Conservation (phyloP, 106 monocot species). For the Platanthera guangdongensis region DNA sequence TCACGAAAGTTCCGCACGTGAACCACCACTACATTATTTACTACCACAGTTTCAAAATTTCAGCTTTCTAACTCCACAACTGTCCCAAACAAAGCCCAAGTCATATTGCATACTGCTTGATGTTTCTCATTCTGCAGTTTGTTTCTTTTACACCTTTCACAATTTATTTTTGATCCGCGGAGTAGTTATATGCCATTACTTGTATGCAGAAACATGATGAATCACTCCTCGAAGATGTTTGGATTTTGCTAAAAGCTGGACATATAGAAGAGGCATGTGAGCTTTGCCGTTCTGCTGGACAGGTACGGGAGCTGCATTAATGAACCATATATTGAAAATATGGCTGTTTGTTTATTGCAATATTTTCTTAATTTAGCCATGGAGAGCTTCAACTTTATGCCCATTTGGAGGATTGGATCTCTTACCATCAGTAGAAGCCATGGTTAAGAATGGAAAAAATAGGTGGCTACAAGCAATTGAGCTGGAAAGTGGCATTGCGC, state of each 20-base stretch:
- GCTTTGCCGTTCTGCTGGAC: conserved; percentile 92
- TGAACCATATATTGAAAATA: not conserved
- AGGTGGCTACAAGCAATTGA: conserved; percentile 84
- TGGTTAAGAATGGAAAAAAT: conserved; percentile 59
- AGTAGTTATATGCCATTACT: not conserved
- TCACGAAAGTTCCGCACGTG: too few species aligned
- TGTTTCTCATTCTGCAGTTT: not conserved
- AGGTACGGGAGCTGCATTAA: conserved; percentile 30
- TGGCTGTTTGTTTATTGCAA: not conserved
- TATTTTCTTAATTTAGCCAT: conserved; percentile 36
- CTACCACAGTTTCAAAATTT: too few species aligned
- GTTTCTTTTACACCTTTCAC: not conserved
- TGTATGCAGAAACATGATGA: conserved; percentile 82
- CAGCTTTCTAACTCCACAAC: too few species aligned
- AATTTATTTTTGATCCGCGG: not conserved
- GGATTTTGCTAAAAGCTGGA: conserved; percentile 86
- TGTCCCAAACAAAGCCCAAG: not conserved
- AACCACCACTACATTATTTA: too few species aligned
- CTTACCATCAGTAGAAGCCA: conserved; percentile 71
- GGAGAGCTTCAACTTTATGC: conserved; percentile 86
- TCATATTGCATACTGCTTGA: not conserved
- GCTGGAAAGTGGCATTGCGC: conserved; percentile 80
- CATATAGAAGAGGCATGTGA: conserved; percentile 86
- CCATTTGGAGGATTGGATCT: conserved; percentile 89
- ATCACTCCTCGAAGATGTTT: conserved; percentile 80